phyloP scores from a whole-genome alignment of 2,329 filamentous ascomycete genomes.

The Pezicula carpinea region DNA sequence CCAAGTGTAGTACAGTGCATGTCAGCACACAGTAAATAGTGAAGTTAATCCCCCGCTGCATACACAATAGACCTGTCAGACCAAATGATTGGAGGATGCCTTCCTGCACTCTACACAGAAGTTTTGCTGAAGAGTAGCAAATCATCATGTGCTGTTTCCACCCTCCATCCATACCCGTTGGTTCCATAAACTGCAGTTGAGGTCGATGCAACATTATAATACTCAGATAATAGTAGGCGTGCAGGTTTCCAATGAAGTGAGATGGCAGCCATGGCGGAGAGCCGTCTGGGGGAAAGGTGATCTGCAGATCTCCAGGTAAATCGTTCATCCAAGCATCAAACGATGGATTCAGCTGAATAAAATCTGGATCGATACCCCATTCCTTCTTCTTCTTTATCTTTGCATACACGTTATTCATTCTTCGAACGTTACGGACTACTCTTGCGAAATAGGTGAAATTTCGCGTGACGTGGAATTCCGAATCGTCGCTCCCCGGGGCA shows the following conservation, averaged over 20 bases:
- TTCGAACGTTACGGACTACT: slow-evolving; percentile 71
- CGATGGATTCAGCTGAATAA: slow-evolving; percentile 73
- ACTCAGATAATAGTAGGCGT: slow-evolving; percentile 81
- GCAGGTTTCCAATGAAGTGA: slow-evolving; percentile 83
- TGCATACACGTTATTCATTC: slow-evolving; percentile 71
- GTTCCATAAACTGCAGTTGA: slow-evolving; percentile 74
- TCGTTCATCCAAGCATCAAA: slow-evolving; percentile 72
- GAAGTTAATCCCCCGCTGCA: slow-evolving; percentile 93
- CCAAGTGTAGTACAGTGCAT: slow-evolving; percentile 88
- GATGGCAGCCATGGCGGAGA: slow-evolving; percentile 80
- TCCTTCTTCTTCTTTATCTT: slow-evolving; percentile 72
- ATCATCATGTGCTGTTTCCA: slow-evolving; percentile 88
- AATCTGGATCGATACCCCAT: slow-evolving; percentile 82
- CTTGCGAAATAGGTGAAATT: slow-evolving; percentile 80
- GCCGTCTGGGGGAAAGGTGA: slow-evolving; percentile 73
- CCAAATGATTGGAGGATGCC: slow-evolving; percentile 73
- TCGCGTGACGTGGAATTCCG: slow-evolving; percentile 72
- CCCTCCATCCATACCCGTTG: slow-evolving; percentile 61
- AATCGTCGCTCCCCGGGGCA: slow-evolving; percentile 63
- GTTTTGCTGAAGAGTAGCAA: slow-evolving; percentile 80
- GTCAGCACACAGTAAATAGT: slow-evolving; percentile 89
- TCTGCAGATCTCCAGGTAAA: slow-evolving; percentile 71
- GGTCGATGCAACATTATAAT: slow-evolving; percentile 85
- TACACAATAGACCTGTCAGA: slow-evolving; percentile 76
- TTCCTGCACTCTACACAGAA: slow-evolving; percentile 82